A percentile compares a stretch with the other conserved stretches of the same genome.
Conservation (phyloP, 2,329 filamentous ascomycete species). For the Colletotrichum tropicicola region DNA sequence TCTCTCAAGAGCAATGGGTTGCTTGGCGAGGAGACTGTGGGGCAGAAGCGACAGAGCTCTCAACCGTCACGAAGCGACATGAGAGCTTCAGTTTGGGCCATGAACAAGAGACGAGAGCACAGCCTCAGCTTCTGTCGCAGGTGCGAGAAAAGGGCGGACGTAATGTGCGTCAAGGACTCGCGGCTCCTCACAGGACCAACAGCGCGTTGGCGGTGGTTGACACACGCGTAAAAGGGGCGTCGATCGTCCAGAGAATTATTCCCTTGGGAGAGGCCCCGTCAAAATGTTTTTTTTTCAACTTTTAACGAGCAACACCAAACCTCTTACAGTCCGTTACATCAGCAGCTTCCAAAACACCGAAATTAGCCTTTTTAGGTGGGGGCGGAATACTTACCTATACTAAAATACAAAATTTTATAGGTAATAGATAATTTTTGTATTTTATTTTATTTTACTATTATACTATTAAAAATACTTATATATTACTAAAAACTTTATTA, state of each 20-base stretch:
- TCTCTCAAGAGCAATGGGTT: neutral
- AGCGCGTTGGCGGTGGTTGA: neutral
- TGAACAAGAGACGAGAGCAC: too few species aligned
- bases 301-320: too few species aligned
- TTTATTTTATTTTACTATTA: too few species aligned
- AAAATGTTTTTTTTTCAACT: neutral
- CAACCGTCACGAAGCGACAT: neutral
- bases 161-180: neutral
- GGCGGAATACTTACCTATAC: too few species aligned
- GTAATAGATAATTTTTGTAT: too few species aligned
- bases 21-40: neutral
- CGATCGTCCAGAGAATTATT: neutral
- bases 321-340: too few species aligned
- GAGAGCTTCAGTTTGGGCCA: neutral
- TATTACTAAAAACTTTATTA: too few species aligned
- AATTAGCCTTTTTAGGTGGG: too few species aligned
- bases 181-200: neutral
- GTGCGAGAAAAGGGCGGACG: neutral
- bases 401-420: too few species aligned
- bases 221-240: neutral
- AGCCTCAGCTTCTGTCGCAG: too few species aligned
- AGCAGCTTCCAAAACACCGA: too few species aligned
- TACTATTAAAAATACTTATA: too few species aligned
- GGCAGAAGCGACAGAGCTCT: slow-evolving; percentile 5
- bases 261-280: neutral